Conservation (phyloP, 2,329 filamentous ascomycete species). For the Aureobasidium musti region DNA sequence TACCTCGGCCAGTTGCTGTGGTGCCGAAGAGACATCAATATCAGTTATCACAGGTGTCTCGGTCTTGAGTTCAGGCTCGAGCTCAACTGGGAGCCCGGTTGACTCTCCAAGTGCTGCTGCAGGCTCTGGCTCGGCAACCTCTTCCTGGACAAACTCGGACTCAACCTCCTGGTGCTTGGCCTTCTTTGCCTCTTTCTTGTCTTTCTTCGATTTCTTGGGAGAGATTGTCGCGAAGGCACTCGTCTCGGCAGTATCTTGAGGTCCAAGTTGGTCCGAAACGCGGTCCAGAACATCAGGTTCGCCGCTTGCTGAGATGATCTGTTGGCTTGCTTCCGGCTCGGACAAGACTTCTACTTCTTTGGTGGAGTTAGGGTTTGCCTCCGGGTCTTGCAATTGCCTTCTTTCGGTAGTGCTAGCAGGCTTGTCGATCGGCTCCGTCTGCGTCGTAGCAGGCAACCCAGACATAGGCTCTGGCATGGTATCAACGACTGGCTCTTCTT, state of each 20-base stretch:
- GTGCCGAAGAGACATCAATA: not conserved
- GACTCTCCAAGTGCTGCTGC: not conserved
- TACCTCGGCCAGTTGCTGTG: not conserved
- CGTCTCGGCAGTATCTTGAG: not conserved
- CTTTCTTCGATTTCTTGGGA: conserved; percentile 32
- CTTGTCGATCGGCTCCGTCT: not conserved
- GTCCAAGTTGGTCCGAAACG: not conserved
- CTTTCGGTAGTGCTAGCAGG: not conserved
- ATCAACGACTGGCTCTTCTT: not conserved
- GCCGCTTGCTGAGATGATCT: not conserved
- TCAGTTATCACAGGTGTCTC: not conserved
- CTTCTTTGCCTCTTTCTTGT: conserved; percentile 36
- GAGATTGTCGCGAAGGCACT: conserved; percentile 11
- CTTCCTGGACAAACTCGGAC: not conserved
- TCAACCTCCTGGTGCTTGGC: conserved; percentile 14
- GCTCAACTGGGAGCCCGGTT: not conserved
- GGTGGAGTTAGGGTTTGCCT: not conserved
- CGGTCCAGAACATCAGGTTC: not conserved
- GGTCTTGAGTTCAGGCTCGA: not conserved
- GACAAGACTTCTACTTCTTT: not conserved
- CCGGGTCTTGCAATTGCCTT: not conserved
- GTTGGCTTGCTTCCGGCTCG: not conserved
- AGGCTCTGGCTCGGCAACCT: not conserved
- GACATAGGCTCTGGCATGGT: not conserved
- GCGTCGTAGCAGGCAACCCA: not conserved